Conservation (phyloP, 176 grass and related monocot genomes). For the Canna indica region DNA sequence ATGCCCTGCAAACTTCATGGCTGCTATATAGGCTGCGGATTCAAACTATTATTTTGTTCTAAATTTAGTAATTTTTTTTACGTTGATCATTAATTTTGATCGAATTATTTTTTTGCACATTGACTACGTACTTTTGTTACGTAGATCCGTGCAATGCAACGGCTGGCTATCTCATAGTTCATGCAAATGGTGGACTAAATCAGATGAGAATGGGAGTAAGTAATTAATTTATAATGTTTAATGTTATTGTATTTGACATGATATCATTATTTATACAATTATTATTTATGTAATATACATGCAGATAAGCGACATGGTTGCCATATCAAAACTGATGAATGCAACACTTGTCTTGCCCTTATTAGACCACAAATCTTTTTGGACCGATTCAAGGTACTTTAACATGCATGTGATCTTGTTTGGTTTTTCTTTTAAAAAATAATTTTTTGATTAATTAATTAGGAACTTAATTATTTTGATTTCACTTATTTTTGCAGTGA, state of each 20-base stretch:
- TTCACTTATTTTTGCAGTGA: constrained; percentile 17
- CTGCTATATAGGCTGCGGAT: no score
- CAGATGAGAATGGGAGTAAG: constrained; percentile 93
- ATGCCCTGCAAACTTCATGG: no score
- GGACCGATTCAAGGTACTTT: constrained; percentile 76
- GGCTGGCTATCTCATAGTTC: background rate
- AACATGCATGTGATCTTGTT: no score
- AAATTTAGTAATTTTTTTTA: no score
- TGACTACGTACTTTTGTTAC: background rate
- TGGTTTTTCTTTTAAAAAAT: no score
- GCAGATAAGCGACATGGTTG: constrained; percentile 99
- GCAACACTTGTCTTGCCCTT: constrained; percentile 59
- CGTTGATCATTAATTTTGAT: no score
- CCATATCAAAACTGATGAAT: constrained; percentile 82
- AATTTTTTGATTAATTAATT: no score
- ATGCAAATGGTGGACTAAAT: constrained; percentile 89
- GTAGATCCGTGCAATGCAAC: background rate
- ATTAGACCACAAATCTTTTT: constrained; percentile 83
- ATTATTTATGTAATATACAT: constrained; percentile 28
- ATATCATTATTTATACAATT: constrained; percentile 21
- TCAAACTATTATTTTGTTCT: no score
- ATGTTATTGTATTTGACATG: background rate
- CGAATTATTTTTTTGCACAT: no score
- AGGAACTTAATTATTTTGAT: no score
- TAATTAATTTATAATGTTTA: background rate